Percentiles rank a stretch among this genome's conserved stretches.
These are phyloP conservation scores for Xanthoceras sorbifolium DNA, from an alignment of 345 rosid genomes.

Conservation along the genomic window DNA sequence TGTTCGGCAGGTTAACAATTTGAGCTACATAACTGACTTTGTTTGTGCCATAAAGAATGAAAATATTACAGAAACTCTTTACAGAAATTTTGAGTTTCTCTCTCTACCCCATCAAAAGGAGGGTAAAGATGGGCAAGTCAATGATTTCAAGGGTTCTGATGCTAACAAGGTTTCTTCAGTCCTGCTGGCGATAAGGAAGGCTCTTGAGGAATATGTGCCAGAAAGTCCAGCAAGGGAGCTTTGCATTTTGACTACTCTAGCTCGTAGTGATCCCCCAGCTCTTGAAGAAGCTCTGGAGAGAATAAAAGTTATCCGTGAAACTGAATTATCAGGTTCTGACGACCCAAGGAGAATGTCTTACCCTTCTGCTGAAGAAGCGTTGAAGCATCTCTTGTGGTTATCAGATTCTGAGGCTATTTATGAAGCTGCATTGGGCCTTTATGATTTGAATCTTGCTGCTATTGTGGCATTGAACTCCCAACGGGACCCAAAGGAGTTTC, in stretches of 20 bases:
- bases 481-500: slow-evolving; percentile 95
- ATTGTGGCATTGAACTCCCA: slow-evolving; percentile 97
- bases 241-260: slow-evolving; percentile 91
- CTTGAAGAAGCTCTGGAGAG: slow-evolving; percentile 86
- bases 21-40: slow-evolving; percentile 90
- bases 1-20: slow-evolving; percentile 76
- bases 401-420: slow-evolving; percentile 90
- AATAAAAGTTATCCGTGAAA: slow-evolving; percentile 82
- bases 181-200: slow-evolving; percentile 77
- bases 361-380: slow-evolving; percentile 95
- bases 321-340: slow-evolving; percentile 68
- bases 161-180: slow-evolving; percentile 74
- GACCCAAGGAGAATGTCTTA: slow-evolving; percentile 51
- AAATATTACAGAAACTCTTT: slow-evolving; percentile 71
- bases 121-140: slow-evolving; percentile 42
- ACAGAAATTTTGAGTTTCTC: slow-evolving; percentile 50
- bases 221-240: slow-evolving; percentile 94
- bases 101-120: slow-evolving; percentile 42
- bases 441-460: slow-evolving; percentile 96
- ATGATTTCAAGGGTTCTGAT: slow-evolving; percentile 30
- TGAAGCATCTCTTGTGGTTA: slow-evolving; percentile 94
- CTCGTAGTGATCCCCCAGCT: slow-evolving; percentile 90
- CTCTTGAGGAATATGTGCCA: slow-evolving; percentile 71
- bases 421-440: slow-evolving; percentile 95
- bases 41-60: slow-evolving; percentile 83